Evolutionary conservation across 768 basidiomycete species (phyloP).

Genomic region (Calocera cornea): DNA sequence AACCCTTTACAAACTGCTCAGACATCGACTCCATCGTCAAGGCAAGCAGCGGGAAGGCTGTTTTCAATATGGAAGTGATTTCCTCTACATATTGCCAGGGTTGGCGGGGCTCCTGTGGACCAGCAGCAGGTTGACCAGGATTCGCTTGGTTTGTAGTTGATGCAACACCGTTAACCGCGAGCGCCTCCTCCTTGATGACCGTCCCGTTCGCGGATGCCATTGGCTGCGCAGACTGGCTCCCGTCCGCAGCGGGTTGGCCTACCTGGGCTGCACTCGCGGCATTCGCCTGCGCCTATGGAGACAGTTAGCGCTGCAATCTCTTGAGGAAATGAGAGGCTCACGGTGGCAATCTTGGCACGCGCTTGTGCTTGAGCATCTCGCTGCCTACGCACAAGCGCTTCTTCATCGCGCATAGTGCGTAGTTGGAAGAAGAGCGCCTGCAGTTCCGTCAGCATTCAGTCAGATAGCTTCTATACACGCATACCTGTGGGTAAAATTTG

Average conservation of each 20-base stretch:
- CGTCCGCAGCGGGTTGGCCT: slow-evolving; percentile 20
- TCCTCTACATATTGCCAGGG: slow-evolving; percentile 89
- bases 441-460: background rate
- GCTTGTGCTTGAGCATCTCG: slow-evolving; percentile 20
- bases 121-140: slow-evolving; percentile 14
- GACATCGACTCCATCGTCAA: slow-evolving; percentile 94
- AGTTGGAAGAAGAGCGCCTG: slow-evolving; percentile 93
- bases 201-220: slow-evolving; percentile 10
- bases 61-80: slow-evolving; percentile 84
- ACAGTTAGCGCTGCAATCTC: background rate
- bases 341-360: background rate
- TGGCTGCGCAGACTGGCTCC: slow-evolving; percentile 3
- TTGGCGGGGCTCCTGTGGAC: slow-evolving; percentile 30
- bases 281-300: slow-evolving; percentile 13
- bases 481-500: slow-evolving; percentile 80
- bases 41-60: slow-evolving; percentile 86
- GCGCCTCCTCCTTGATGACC: slow-evolving; percentile 15
- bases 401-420: slow-evolving; percentile 68
- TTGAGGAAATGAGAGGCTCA: background rate
- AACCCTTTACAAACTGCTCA: slow-evolving; percentile 80
- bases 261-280: slow-evolving; percentile 23
- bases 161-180: background rate
- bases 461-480: slow-evolving; percentile 17
- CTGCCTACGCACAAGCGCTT: slow-evolving; percentile 28
- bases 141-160: slow-evolving; percentile 5